Evolutionary conservation across 2,329 filamentous ascomycete species (phyloP).

Genomic region (Mycosphaerella sp.): DNA sequence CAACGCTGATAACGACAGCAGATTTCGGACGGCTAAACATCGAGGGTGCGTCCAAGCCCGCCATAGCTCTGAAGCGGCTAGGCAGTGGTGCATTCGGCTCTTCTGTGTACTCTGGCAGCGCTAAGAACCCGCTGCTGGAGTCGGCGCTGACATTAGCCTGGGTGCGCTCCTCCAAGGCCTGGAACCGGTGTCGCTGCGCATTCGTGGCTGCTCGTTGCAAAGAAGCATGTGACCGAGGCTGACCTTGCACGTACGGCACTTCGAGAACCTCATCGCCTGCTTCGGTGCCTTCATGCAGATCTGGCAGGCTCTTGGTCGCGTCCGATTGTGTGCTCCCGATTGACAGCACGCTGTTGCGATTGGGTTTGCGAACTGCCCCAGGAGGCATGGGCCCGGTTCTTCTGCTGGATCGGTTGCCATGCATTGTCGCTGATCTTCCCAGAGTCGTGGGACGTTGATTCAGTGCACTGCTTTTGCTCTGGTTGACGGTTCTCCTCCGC

Average conservation of each 20-base stretch:
- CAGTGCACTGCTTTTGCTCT: constrained; percentile 29
- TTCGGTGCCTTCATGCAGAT: constrained; percentile 30
- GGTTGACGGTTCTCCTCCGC: constrained; percentile 33
- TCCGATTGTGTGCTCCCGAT: constrained; percentile 27
- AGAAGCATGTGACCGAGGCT: constrained; percentile 31
- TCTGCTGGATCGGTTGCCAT: constrained; percentile 17
- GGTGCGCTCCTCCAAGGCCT: constrained; percentile 49
- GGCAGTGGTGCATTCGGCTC: constrained; percentile 43
- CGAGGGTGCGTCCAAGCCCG: constrained; percentile 31
- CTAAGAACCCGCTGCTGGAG: constrained; percentile 74
- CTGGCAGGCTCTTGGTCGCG: constrained; percentile 26
- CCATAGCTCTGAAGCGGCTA: constrained; percentile 33
- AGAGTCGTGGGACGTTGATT: constrained; percentile 30
- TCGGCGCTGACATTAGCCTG: constrained; percentile 45
- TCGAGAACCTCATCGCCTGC: constrained; percentile 26
- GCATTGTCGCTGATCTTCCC: constrained; percentile 33
- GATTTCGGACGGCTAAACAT: constrained; percentile 16
- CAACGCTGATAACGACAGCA: constrained; percentile 14
- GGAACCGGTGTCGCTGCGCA: constrained; percentile 63
- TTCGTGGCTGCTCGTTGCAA: constrained; percentile 49
- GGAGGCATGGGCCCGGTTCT: constrained; percentile 17
- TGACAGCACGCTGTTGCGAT: constrained; percentile 24
- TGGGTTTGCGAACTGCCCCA: constrained; percentile 4
- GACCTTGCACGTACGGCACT: constrained; percentile 32
- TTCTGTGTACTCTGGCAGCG: constrained; percentile 69